Conservation (phyloP, 768 basidiomycete species). For the Kwoniella shandongensis region DNA sequence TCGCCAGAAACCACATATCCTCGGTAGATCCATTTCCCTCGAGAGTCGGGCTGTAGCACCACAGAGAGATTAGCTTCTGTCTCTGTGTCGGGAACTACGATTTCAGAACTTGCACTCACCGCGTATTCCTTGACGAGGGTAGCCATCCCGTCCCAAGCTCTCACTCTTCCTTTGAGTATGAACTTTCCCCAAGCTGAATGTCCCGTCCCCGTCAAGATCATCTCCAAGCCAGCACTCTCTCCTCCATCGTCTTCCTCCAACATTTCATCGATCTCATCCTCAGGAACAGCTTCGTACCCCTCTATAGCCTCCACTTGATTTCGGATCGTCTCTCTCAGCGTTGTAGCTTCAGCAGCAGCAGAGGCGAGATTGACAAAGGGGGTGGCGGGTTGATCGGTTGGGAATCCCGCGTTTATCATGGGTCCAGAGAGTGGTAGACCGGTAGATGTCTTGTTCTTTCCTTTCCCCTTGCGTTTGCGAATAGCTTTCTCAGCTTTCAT, state of each 20-base stretch:
- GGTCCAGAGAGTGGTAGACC: constrained; percentile 41
- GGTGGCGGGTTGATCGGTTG: constrained; percentile 21
- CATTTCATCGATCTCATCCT: constrained; percentile 31
- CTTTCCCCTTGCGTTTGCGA: background rate
- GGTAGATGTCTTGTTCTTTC: background rate
- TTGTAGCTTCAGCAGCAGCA: constrained; percentile 37
- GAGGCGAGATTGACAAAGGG: constrained; percentile 26
- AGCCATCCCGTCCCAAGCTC: constrained; percentile 53
- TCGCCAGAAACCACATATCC: constrained; percentile 52
- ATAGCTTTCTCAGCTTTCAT: too few relatives aligned
- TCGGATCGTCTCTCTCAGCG: constrained; percentile 36
- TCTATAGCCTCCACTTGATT: constrained; percentile 40
- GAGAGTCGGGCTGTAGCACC: constrained; percentile 36
- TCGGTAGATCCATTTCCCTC: constrained; percentile 51
- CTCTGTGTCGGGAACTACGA: background rate
- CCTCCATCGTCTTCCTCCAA: constrained; percentile 20
- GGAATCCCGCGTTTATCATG: constrained; percentile 40
- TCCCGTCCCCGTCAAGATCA: constrained; percentile 50
- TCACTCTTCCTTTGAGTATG: constrained; percentile 49
- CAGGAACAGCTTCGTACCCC: constrained; percentile 44
- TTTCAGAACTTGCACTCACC: constrained; percentile 32
- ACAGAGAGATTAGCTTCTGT: constrained; percentile 18
- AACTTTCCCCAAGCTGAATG: constrained; percentile 54
- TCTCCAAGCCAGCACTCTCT: constrained; percentile 43
- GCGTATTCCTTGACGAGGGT: constrained; percentile 53